These are phyloP conservation scores for Cymbopogon citratus DNA, from an alignment of 176 grass and related monocot species.

Conservation along the genomic window DNA sequence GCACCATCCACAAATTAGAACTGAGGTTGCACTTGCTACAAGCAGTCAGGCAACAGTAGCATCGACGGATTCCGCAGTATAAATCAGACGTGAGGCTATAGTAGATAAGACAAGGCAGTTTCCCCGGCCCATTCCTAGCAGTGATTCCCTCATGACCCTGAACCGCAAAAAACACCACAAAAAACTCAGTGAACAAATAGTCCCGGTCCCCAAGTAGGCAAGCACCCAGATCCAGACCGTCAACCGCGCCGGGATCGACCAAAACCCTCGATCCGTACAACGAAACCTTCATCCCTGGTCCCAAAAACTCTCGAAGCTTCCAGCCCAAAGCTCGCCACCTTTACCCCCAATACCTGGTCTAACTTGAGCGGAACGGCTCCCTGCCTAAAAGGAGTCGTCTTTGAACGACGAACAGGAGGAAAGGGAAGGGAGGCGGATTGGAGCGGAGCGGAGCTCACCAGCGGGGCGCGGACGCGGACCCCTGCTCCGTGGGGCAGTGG, in stretches of 20 bases:
- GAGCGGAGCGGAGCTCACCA: slow-evolving; percentile 7
- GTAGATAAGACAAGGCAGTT: neutral
- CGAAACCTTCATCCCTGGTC: neutral
- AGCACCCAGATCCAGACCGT: slow-evolving; percentile 27
- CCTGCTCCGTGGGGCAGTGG: slow-evolving; percentile 4
- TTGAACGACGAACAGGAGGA: neutral
- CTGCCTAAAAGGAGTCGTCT: neutral
- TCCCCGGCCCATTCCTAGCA: neutral
- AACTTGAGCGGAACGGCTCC: no score
- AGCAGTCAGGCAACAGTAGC: neutral
- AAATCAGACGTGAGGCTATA: neutral
- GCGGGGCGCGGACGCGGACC: slow-evolving; percentile 35
- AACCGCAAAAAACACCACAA: neutral
- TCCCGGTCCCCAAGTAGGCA: neutral
- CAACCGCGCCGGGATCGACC: neutral
- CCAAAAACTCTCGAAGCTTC: neutral
- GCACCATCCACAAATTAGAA: neutral
- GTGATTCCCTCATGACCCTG: neutral
- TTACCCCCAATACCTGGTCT: neutral
- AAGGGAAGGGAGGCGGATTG: neutral
- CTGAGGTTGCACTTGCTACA: neutral
- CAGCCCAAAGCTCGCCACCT: neutral
- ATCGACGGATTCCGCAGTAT: neutral
- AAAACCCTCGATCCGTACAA: neutral
- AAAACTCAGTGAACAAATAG: neutral